Percentiles rank a stretch among this genome's conserved stretches.
These are phyloP conservation scores for Phytophthora hibernalis DNA, from an alignment of 352 stramenopile genomes.

Conservation along the genomic window DNA sequence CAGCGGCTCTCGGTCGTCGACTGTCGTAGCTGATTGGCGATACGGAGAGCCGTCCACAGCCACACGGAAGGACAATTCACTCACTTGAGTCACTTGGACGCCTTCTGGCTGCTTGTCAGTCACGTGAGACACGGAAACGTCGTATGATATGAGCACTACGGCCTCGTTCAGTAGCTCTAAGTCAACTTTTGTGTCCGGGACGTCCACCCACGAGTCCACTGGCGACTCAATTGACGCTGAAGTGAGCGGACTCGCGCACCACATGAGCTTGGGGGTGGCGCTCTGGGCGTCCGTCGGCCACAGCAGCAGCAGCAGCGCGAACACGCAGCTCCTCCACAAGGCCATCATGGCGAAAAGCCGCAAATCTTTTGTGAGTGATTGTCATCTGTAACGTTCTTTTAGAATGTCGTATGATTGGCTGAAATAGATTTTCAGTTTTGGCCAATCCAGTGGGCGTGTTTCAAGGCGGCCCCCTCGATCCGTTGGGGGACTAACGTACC, in stretches of 20 bases:
- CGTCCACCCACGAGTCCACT: slow-evolving; percentile 59
- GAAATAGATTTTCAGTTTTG: background rate
- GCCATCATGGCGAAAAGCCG: slow-evolving; percentile 25
- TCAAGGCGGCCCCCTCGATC: background rate
- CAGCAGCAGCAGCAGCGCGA: slow-evolving; percentile 6
- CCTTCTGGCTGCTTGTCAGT: slow-evolving; percentile 17
- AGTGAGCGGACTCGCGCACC: slow-evolving; percentile 65
- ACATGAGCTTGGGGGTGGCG: slow-evolving; percentile 62
- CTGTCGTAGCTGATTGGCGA: slow-evolving; percentile 68
- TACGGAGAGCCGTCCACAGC: slow-evolving; percentile 60
- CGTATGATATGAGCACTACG: slow-evolving; percentile 72
- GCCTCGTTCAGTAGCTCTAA: slow-evolving; percentile 68
- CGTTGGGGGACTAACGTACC: slow-evolving; percentile 17
- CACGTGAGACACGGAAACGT: slow-evolving; percentile 67
- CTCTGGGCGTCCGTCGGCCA: slow-evolving; percentile 12
- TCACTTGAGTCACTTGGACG: slow-evolving; percentile 35
- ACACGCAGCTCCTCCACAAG: slow-evolving; percentile 1
- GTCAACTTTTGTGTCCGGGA: slow-evolving; percentile 55
- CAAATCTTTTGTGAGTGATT: slow-evolving; percentile 15
- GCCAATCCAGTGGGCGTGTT: background rate
- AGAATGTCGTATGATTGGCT: background rate
- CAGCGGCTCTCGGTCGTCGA: slow-evolving; percentile 68
- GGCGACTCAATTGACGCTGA: slow-evolving; percentile 37
- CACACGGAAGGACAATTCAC: slow-evolving; percentile 72
- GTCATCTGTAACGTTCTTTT: too few relatives aligned